Evolutionary conservation across 2,329 filamentous ascomycete genomes (phyloP).

Genomic region (Xylariaceae sp.): DNA sequence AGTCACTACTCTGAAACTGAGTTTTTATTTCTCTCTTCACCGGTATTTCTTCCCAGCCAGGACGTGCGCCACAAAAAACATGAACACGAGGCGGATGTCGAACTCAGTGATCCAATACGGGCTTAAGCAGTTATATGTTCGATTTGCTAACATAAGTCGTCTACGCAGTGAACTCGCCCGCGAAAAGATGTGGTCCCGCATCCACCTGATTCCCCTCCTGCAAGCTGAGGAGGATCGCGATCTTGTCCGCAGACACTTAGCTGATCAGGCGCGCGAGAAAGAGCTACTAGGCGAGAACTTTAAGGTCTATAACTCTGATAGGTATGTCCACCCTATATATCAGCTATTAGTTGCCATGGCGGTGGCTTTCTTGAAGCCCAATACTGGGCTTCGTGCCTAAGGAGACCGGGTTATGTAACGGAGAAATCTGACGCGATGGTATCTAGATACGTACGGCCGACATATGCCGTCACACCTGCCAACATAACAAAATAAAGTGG

Average conservation of each 20-base stretch:
- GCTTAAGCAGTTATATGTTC: too few relatives aligned
- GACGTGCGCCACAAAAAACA: too few relatives aligned
- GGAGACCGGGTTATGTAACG: too few relatives aligned
- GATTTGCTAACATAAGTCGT: slow-evolving; percentile 10
- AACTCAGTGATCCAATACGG: too few relatives aligned
- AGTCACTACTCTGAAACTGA: neutral
- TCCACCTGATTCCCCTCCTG: slow-evolving; percentile 90
- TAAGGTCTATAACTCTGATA: slow-evolving; percentile 86
- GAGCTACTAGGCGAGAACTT: slow-evolving; percentile 83
- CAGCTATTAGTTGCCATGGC: too few relatives aligned
- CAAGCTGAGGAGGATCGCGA: slow-evolving; percentile 98
- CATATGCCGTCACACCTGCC: slow-evolving; percentile 74
- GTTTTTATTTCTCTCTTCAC: neutral
- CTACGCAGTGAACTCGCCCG: slow-evolving; percentile 80
- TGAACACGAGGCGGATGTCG: too few relatives aligned
- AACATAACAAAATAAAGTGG: slow-evolving; percentile 62
- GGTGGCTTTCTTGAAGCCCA: too few relatives aligned
- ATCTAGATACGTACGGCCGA: slow-evolving; percentile 67
- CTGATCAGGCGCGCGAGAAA: slow-evolving; percentile 89
- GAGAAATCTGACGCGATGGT: too few relatives aligned
- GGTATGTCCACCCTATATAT: slow-evolving; percentile 62
- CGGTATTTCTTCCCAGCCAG: neutral
- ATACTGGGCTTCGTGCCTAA: too few relatives aligned
- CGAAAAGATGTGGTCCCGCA: slow-evolving; percentile 98
- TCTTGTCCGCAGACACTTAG: slow-evolving; percentile 83